Conservation (phyloP, 2,329 filamentous ascomycete species). For the Canariomyces notabilis region DNA sequence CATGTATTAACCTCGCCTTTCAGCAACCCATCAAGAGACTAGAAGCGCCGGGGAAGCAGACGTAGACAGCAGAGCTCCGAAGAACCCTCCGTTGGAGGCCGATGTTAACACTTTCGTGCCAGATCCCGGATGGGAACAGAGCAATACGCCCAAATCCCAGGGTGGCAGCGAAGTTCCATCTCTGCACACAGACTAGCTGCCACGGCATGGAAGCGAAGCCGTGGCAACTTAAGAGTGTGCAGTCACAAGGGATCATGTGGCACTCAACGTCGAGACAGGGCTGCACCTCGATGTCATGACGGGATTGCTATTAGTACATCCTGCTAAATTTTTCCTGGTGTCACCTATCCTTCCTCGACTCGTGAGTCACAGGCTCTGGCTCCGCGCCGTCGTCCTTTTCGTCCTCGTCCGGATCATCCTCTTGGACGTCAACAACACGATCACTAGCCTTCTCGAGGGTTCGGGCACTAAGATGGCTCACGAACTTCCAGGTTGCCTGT, state of each 20-base stretch:
- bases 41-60: conserved; percentile 26
- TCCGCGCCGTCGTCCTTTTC: conserved; percentile 44
- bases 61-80: conserved; percentile 24
- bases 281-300: not conserved
- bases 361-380: conserved; percentile 30
- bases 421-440: conserved; percentile 75
- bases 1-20: conserved; percentile 17
- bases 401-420: conserved; percentile 51
- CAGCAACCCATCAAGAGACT: conserved; percentile 12
- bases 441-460: conserved; percentile 75
- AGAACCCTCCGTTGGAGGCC: conserved; percentile 18
- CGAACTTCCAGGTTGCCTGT: conserved; percentile 75
- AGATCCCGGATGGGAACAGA: conserved; percentile 27
- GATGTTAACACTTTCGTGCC: conserved; percentile 33
- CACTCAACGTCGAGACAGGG: not conserved
- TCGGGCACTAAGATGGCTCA: conserved; percentile 66
- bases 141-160: conserved; percentile 50
- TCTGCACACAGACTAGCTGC: conserved; percentile 97
- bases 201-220: conserved; percentile 72
- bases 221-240: conserved; percentile 99
- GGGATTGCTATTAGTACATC: conserved; percentile 10
- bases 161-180: conserved; percentile 50
- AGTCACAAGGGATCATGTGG: conserved; percentile 30
- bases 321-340: not conserved
- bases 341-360: conserved; percentile 27